phyloP scores from a whole-genome alignment of 2,329 filamentous ascomycete species.

The Xylaria sp. region DNA sequence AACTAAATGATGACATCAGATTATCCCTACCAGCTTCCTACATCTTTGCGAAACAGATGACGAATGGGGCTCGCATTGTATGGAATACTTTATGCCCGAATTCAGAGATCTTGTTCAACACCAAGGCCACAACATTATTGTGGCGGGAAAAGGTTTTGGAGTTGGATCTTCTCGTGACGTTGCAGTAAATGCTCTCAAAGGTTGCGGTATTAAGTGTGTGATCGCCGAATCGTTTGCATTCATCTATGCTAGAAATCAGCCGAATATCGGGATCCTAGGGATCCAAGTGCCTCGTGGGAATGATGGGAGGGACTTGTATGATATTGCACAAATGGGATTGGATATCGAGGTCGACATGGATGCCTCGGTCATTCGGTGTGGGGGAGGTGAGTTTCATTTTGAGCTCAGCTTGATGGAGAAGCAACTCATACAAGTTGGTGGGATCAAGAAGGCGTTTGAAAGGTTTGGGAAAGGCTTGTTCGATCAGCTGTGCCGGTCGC shows the following conservation, averaged over 20 bases:
- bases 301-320: slow-evolving; percentile 51
- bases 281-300: slow-evolving; percentile 53
- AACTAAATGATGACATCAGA: slow-evolving; percentile 8
- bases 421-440: slow-evolving; percentile 52
- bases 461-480: slow-evolving; percentile 41
- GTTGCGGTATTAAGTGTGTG: slow-evolving; percentile 55
- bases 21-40: slow-evolving; percentile 25
- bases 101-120: slow-evolving; percentile 33
- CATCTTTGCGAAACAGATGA: slow-evolving; percentile 26
- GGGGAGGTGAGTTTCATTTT: slow-evolving; percentile 48
- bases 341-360: slow-evolving; percentile 54
- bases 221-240: slow-evolving; percentile 59
- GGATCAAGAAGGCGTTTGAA: slow-evolving; percentile 54
- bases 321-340: slow-evolving; percentile 50
- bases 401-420: slow-evolving; percentile 55
- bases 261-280: slow-evolving; percentile 57
- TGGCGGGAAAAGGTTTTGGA: slow-evolving; percentile 60
- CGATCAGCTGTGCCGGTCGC: slow-evolving; percentile 11
- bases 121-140: slow-evolving; percentile 55
- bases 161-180: slow-evolving; percentile 59
- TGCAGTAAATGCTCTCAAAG: slow-evolving; percentile 55
- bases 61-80: slow-evolving; percentile 25
- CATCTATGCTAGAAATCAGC: slow-evolving; percentile 59
- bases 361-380: slow-evolving; percentile 38
- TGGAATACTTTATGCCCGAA: slow-evolving; percentile 28